Percentiles rank a stretch among this genome's conserved stretches.
Evolutionary conservation across 1,139 yeast genomes (phyloP).

Genomic region (Hemisphaericaspora lyxosophila): DNA sequence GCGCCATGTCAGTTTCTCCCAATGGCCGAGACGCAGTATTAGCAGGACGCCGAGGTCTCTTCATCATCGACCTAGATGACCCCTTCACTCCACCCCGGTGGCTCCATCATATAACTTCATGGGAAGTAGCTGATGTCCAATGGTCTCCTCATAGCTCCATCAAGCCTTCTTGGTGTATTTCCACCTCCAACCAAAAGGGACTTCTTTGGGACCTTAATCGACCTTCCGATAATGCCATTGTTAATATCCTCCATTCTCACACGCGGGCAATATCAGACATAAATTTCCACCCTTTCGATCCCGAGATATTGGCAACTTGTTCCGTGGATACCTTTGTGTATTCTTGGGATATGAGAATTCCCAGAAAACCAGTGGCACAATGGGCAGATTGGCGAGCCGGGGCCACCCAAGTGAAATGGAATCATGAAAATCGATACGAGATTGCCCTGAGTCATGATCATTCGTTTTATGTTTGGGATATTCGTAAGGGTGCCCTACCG

Average conservation of each 20-base stretch:
- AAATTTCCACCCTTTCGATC: slow-evolving; percentile 84
- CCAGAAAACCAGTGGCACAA: slow-evolving; percentile 65
- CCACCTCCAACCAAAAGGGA: slow-evolving; percentile 94
- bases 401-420: slow-evolving; percentile 95
- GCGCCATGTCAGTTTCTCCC: slow-evolving; percentile 91
- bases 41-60: slow-evolving; percentile 86
- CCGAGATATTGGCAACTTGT: slow-evolving; percentile 90
- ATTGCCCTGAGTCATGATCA: slow-evolving; percentile 87
- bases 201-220: slow-evolving; percentile 87
- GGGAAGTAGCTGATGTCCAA: slow-evolving; percentile 99
- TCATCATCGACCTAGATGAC: slow-evolving; percentile 88
- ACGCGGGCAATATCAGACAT: slow-evolving; percentile 93
- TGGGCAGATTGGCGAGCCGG: slow-evolving; percentile 96
- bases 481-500: slow-evolving; percentile 78
- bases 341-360: slow-evolving; percentile 88
- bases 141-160: slow-evolving; percentile 88
- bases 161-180: slow-evolving; percentile 87
- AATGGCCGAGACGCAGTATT: slow-evolving; percentile 90
- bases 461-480: slow-evolving; percentile 82
- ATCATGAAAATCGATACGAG: slow-evolving; percentile 68
- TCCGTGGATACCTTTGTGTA: slow-evolving; percentile 85
- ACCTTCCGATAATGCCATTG: slow-evolving; percentile 75
- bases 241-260: slow-evolving; percentile 84
- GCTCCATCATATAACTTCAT: slow-evolving; percentile 86
- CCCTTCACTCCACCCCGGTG: slow-evolving; percentile 94